A percentile compares a stretch with the other conserved stretches of the same genome.
Evolutionary conservation across 805 yeast species (phyloP).

Genomic region (Metahyphopichia silvanorum): DNA sequence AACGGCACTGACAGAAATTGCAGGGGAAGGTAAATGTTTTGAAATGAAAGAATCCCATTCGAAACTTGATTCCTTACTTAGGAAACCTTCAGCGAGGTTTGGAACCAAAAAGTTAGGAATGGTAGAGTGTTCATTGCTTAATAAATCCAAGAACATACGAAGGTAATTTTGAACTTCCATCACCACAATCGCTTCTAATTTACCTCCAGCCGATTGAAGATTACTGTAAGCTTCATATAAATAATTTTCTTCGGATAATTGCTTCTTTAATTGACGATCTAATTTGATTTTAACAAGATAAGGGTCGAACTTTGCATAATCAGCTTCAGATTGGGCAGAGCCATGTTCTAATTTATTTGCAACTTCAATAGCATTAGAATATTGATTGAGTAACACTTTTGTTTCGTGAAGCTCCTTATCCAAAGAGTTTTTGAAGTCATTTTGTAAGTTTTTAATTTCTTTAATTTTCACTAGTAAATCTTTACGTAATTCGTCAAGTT

Average conservation of each 20-base stretch:
- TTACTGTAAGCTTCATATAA: slow-evolving; percentile 86
- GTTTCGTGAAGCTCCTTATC: slow-evolving; percentile 51
- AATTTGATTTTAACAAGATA: slow-evolving; percentile 66
- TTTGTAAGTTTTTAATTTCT: slow-evolving; percentile 77
- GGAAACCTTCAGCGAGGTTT: slow-evolving; percentile 51
- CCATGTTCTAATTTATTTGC: slow-evolving; percentile 44
- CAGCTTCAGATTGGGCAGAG: slow-evolving; percentile 24
- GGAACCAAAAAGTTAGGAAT: slow-evolving; percentile 66
- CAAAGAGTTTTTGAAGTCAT: slow-evolving; percentile 81
- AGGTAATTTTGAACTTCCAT: slow-evolving; percentile 82
- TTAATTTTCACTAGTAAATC: slow-evolving; percentile 82
- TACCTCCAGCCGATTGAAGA: slow-evolving; percentile 82
- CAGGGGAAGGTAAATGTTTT: slow-evolving; percentile 50
- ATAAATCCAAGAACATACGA: slow-evolving; percentile 63
- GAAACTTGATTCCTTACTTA: slow-evolving; percentile 70
- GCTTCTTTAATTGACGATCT: slow-evolving; percentile 75
- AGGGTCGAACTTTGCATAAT: slow-evolving; percentile 70
- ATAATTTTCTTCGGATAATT: slow-evolving; percentile 78
- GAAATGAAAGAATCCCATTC: slow-evolving; percentile 88
- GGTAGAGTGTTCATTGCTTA: slow-evolving; percentile 71
- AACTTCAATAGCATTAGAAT: slow-evolving; percentile 60
- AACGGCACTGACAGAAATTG: slow-evolving; percentile 22
- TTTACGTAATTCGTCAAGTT: slow-evolving; percentile 54
- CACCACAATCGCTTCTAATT: slow-evolving; percentile 81
- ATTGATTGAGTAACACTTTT: slow-evolving; percentile 40